Conservation (phyloP, 2,329 filamentous ascomycete genomes). For the Penicillium hesseltinei region DNA sequence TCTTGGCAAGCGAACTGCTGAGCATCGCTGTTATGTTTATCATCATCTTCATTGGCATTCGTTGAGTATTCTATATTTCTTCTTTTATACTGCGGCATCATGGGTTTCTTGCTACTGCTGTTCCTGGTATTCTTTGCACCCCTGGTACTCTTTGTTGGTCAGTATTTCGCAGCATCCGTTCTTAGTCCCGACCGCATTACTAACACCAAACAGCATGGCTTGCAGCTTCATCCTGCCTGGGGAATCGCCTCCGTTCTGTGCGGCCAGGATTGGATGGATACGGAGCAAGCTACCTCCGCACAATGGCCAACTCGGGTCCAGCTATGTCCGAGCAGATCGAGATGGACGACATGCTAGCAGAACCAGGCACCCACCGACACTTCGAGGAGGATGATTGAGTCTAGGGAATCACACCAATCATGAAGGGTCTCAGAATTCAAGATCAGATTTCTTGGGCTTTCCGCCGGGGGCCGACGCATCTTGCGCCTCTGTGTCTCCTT, state of each 20-base stretch:
- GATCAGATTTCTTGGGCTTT: constrained; percentile 62
- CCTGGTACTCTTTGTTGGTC: constrained; percentile 37
- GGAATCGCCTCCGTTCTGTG: constrained; percentile 50
- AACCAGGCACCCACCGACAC: constrained; percentile 31
- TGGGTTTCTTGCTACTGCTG: constrained; percentile 38
- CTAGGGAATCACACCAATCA: background rate
- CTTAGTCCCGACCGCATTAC: constrained; percentile 2
- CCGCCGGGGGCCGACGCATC: constrained; percentile 44
- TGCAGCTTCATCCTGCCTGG: constrained; percentile 56
- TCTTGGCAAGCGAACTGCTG: constrained; percentile 12
- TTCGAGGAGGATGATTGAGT: constrained; percentile 35
- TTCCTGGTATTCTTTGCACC: constrained; percentile 41
- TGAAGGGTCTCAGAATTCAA: constrained; percentile 60
- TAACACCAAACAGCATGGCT: constrained; percentile 46
- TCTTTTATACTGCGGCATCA: constrained; percentile 14
- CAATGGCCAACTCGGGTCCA: constrained; percentile 54
- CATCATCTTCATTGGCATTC: constrained; percentile 7
- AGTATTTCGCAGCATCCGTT: constrained; percentile 13
- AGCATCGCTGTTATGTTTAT: background rate
- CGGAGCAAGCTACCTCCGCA: constrained; percentile 56
- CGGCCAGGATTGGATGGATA: constrained; percentile 49
- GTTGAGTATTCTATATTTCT: constrained; percentile 4
- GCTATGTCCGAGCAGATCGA: constrained; percentile 62
- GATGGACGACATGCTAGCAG: constrained; percentile 59
- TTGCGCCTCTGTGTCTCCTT: constrained; percentile 67